These are phyloP conservation scores for Vitis hybrid DNA, from an alignment of 177 flowering plant species.

Conservation along the genomic window DNA sequence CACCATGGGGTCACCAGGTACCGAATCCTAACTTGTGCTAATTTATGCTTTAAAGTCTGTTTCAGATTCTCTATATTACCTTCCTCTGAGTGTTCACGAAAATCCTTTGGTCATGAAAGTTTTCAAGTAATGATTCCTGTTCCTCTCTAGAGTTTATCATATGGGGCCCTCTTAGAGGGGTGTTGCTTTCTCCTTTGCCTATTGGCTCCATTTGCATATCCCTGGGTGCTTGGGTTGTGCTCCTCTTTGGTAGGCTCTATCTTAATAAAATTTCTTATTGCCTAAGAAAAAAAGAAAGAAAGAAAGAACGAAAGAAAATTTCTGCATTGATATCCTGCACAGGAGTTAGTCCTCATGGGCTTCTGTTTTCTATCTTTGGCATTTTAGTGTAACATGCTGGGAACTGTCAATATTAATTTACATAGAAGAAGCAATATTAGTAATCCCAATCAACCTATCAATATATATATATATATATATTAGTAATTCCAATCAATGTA, in stretches of 20 bases:
- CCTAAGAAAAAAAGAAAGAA: too few species aligned
- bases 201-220: too few species aligned
- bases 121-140: too few species aligned
- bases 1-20: constrained; percentile 83
- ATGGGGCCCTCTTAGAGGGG: too few species aligned
- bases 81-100: neutral
- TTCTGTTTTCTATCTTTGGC: neutral
- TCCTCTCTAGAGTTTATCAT: too few species aligned
- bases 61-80: neutral
- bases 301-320: too few species aligned
- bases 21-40: neutral
- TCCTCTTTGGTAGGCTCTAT: too few species aligned
- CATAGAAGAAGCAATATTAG: neutral
- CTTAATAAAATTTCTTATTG: neutral
- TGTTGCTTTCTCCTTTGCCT: too few species aligned
- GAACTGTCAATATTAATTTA: neutral
- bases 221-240: too few species aligned
- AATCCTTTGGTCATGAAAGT: too few species aligned
- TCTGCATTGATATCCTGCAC: neutral
- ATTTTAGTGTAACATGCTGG: neutral
- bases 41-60: neutral
- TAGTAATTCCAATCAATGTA: neutral
- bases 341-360: neutral
- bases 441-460: neutral
- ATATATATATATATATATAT: neutral